Base-by-base conservation (phyloP, 371 early-diverging fungal species). In the Rhizomucor pusillus region DNA sequence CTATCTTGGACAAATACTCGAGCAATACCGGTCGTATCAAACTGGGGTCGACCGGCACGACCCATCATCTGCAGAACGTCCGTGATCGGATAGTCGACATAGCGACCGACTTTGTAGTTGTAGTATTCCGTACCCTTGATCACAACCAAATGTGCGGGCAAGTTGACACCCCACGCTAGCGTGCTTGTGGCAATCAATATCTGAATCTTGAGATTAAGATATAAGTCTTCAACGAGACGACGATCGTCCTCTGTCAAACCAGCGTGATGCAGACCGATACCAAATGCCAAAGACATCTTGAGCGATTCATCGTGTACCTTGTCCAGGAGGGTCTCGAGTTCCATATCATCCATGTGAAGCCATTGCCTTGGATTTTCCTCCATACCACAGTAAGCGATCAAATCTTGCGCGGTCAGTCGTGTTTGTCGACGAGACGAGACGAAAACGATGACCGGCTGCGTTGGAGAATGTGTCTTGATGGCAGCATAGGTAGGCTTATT, bases 51-150 rank as follows among this genome's bases (percentile, higher is more conserved):
- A 65, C 78, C 99, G 3, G 99, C 99, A 61, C 99, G 90, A 23
- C 99, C 99, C 87, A 98, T 94, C 95, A 99, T 99, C 66, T 99
- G 99, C 50, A 98, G 72, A 3, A 98, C 90, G 65, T 97, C 95
- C 4, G 97, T 95, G 50, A 96, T 90, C 0, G 95, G 97, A 60
- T 90, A 92, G 64, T 97, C 97, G 3, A 92, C 92, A 62, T 95
- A 96, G 0, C 94, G 87, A 13, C 85, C 80, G 37, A 81, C 73
- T 62, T 90, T 90, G 59, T 91, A 91, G 65, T 98, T 93, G 70
- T 91, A 99, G 58, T 82, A 98, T 69, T 95, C 95, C 1, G 99
- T 99, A 10, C 99, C 99, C 68, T 98, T 99, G 56, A 99, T 85
- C 7, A 99, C 90, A 0, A 99, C 99, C 60, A 97, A 67, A 69